Conservation (phyloP, 2,329 filamentous ascomycete species). For the Cladosporium sp. region DNA sequence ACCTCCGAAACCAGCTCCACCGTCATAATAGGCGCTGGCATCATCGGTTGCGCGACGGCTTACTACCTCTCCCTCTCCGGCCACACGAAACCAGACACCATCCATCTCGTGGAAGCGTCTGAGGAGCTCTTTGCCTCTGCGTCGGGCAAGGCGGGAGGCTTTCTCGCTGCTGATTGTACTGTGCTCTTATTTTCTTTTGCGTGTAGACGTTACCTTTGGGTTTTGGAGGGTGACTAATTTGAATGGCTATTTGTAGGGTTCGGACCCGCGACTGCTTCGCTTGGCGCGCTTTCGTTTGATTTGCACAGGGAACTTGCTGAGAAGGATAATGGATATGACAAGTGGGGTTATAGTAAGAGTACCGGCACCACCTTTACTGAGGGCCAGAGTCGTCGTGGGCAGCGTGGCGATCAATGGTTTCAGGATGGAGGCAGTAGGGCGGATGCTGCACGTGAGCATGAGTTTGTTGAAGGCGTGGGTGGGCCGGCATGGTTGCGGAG, state of each 20-base stretch:
- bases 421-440: constrained; percentile 59
- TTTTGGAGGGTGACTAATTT: too few species aligned
- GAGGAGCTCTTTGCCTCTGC: constrained; percentile 64
- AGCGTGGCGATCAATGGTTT: constrained; percentile 61
- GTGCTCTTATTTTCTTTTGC: background rate
- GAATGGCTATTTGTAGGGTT: constrained; percentile 18
- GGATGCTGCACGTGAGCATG: constrained; percentile 41
- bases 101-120: constrained; percentile 56
- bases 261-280: constrained; percentile 40
- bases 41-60: constrained; percentile 66
- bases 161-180: constrained; percentile 64
- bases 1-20: constrained; percentile 31
- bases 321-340: constrained; percentile 51
- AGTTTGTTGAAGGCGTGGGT: constrained; percentile 28
- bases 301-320: constrained; percentile 63
- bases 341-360: constrained; percentile 57
- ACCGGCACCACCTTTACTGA: constrained; percentile 54
- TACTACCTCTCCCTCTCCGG: constrained; percentile 59
- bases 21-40: constrained; percentile 64
- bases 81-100: constrained; percentile 38
- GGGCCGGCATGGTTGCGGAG: constrained; percentile 57
- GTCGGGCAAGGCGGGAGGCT: constrained; percentile 69
- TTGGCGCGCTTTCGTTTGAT: constrained; percentile 64
- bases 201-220: too few species aligned
- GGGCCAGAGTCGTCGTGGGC: constrained; percentile 37